A percentile compares a stretch with the other conserved stretches of the same genome.
Conservation (phyloP, 1,284 basidiomycete genomes). For the Fomitopsis schrenkii region DNA sequence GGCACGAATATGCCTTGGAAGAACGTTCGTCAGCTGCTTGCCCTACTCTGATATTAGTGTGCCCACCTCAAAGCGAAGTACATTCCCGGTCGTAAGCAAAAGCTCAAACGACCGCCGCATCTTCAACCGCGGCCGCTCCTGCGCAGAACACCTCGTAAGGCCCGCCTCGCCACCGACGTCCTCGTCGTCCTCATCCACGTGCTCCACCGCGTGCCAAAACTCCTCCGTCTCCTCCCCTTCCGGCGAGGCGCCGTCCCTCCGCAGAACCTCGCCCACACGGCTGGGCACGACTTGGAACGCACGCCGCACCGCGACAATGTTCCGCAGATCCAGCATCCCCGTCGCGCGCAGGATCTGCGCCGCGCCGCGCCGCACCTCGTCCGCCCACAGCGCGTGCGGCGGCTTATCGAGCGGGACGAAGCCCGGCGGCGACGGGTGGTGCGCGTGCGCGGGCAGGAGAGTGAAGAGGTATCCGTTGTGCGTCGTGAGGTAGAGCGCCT, state of each 20-base stretch:
- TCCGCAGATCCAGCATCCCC: constrained; percentile 66
- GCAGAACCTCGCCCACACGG: constrained; percentile 31
- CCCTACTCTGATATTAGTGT: not conserved
- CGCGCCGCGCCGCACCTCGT: constrained; percentile 59
- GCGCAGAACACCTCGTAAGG: constrained; percentile 29
- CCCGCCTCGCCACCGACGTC: constrained; percentile 69
- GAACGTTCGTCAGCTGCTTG: not conserved
- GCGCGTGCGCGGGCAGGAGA: constrained; percentile 46
- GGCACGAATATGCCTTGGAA: constrained; percentile 55
- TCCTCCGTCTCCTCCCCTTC: constrained; percentile 34
- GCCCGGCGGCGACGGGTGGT: constrained; percentile 69
- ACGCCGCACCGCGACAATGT: constrained; percentile 59
- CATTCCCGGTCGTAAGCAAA: constrained; percentile 61
- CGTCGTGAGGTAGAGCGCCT: constrained; percentile 65
- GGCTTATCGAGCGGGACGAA: constrained; percentile 24
- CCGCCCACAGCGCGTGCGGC: constrained; percentile 37
- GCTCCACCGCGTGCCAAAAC: constrained; percentile 36
- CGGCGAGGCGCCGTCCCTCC: constrained; percentile 11
- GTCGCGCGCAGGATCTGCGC: constrained; percentile 64
- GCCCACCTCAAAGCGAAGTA: constrained; percentile 72
- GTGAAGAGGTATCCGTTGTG: constrained; percentile 76
- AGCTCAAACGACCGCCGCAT: constrained; percentile 77
- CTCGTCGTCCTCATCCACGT: constrained; percentile 44
- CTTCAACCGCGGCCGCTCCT: constrained; percentile 45
- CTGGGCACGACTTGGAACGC: constrained; percentile 47